Evolutionary conservation across 139 green algal genomes (phyloP).

Genomic region (Spirogloea muscicola): DNA sequence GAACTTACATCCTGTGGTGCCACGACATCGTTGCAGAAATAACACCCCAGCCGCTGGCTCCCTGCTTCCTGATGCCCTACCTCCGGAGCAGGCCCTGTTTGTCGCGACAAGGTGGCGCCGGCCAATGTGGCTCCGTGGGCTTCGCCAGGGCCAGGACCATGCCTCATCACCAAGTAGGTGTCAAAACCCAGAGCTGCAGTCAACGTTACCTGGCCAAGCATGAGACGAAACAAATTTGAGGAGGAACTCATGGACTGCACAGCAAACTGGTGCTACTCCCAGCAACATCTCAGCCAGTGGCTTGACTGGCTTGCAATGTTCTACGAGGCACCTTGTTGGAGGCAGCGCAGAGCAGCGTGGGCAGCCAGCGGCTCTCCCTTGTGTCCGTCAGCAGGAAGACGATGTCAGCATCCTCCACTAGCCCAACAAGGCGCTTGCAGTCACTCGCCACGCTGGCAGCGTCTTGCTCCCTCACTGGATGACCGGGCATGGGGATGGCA

Average conservation of each 20-base stretch:
- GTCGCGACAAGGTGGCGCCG: no score
- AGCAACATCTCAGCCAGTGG: no score
- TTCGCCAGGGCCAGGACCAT: conserved; percentile 51
- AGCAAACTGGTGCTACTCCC: no score
- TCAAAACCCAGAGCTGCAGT: conserved; percentile 92
- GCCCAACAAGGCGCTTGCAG: conserved; percentile 56
- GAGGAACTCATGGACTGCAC: no score
- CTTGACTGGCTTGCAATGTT: no score
- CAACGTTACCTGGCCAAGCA: conserved; percentile 73
- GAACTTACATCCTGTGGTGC: conserved; percentile 73
- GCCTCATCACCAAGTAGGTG: conserved; percentile 77
- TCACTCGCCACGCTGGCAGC: background rate
- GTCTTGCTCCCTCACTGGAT: conserved; percentile 11
- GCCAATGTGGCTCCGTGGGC: no score
- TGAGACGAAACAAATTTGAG: no score
- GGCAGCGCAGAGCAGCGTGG: conserved; percentile 72
- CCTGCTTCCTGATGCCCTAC: no score
- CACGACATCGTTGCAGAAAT: conserved; percentile 99
- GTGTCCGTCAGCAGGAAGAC: conserved; percentile 96
- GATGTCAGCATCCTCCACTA: conserved; percentile 69
- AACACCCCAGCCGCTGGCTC: conserved; percentile 85
- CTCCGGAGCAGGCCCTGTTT: no score
- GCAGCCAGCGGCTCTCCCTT: conserved; percentile 87
- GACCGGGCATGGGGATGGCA: conserved; percentile 42
- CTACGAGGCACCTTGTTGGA: conserved; percentile 53